These are phyloP conservation scores for apple (Malus domestica) DNA, from an alignment of 306 rosid species.

Conservation along the genomic window ASM211411v1 NC_041803.1:30345001-30345500, in stretches of 20 bases:
- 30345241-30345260: not conserved
- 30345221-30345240: not conserved
- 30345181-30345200: not conserved
- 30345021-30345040: not conserved
- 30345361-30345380: constrained; percentile 21
- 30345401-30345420: constrained; percentile 93
- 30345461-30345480: constrained; percentile 93
- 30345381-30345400: constrained; percentile 93
- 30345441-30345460: constrained; percentile 83
- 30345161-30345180: constrained; percentile 59
- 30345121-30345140: constrained; percentile 61
- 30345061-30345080: not conserved
- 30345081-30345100: not conserved
- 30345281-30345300: constrained; percentile 76
- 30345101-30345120: not conserved
- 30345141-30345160: constrained; percentile 67
- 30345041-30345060: not conserved
- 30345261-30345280: constrained; percentile 46
- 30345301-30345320: constrained; percentile 7
- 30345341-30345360: not conserved
- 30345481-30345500: constrained; percentile 95
- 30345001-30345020: not conserved
- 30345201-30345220: not conserved
- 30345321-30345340: constrained; percentile 13
- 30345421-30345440: constrained; percentile 92